Conservation (phyloP, 176 grass and related monocot species). For the Carex littledalei region DNA sequence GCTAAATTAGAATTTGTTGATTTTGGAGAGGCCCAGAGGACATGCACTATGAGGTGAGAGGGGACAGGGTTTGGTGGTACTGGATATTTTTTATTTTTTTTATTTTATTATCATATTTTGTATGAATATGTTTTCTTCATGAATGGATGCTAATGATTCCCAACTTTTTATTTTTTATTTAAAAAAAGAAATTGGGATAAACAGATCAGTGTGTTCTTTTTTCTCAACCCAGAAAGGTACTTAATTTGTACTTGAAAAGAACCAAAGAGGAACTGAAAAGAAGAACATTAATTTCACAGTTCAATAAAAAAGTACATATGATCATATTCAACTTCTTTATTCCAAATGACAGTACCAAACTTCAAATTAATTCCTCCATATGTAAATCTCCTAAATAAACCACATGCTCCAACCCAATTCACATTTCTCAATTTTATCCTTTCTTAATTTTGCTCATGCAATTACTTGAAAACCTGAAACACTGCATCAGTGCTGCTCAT, state of each 20-base stretch:
- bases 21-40: background rate
- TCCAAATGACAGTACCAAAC: background rate
- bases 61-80: background rate
- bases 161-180: background rate
- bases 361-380: background rate
- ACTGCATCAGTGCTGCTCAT: background rate
- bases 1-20: background rate
- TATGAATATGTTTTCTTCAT: background rate
- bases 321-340: background rate
- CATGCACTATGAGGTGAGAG: background rate
- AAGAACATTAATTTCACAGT: background rate
- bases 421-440: background rate
- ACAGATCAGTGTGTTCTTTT: no score
- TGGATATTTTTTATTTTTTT: background rate
- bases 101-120: background rate
- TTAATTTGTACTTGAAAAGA: background rate
- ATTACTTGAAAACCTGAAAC: no score
- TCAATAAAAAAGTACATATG: conserved; percentile 1
- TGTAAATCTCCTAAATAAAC: background rate
- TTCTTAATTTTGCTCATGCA: background rate
- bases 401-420: no score
- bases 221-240: background rate
- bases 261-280: background rate
- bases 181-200: no score
- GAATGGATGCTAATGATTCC: background rate